These are phyloP conservation scores for Fusarium sp. DNA, from an alignment of 2,329 filamentous ascomycete genomes.

Conservation along the genomic window DNA sequence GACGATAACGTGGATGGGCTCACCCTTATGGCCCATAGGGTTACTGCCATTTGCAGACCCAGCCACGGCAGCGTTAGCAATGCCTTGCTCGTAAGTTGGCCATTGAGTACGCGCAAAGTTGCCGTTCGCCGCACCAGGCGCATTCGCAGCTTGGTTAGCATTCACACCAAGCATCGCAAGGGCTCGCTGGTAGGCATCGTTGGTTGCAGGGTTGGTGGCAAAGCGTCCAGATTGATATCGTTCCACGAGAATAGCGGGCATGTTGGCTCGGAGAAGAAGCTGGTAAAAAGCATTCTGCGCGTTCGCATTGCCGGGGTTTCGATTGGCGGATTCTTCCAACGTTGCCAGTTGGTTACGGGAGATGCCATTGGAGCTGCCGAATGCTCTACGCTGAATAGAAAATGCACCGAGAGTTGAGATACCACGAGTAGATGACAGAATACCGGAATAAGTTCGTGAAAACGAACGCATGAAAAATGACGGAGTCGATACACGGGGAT, in stretches of 20 bases:
- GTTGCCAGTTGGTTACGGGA: constrained; percentile 80
- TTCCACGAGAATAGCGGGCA: constrained; percentile 93
- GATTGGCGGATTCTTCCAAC: constrained; percentile 91
- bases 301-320: constrained; percentile 87
- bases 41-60: constrained; percentile 41
- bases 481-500: constrained; percentile 31
- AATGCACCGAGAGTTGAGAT: constrained; percentile 39
- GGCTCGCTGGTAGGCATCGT: constrained; percentile 83
- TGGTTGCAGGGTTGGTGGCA: constrained; percentile 82
- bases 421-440: constrained; percentile 36
- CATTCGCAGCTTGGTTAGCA: constrained; percentile 45
- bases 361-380: constrained; percentile 63
- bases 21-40: constrained; percentile 77
- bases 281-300: constrained; percentile 96
- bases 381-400: constrained; percentile 51
- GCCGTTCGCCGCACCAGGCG: constrained; percentile 34
- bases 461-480: constrained; percentile 46
- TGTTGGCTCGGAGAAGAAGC: constrained; percentile 88
- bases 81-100: constrained; percentile 50
- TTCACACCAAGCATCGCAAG: constrained; percentile 60
- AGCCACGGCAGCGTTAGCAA: constrained; percentile 48
- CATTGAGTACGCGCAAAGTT: constrained; percentile 48
- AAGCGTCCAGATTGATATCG: constrained; percentile 89
- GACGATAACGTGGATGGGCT: constrained; percentile 95
- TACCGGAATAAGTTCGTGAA: constrained; percentile 42